Evolutionary conservation across 2,329 filamentous ascomycete genomes (phyloP), one percentile per base, ranked within the genome.

Genomic region (Malbranchea cinnamomea): DNA sequence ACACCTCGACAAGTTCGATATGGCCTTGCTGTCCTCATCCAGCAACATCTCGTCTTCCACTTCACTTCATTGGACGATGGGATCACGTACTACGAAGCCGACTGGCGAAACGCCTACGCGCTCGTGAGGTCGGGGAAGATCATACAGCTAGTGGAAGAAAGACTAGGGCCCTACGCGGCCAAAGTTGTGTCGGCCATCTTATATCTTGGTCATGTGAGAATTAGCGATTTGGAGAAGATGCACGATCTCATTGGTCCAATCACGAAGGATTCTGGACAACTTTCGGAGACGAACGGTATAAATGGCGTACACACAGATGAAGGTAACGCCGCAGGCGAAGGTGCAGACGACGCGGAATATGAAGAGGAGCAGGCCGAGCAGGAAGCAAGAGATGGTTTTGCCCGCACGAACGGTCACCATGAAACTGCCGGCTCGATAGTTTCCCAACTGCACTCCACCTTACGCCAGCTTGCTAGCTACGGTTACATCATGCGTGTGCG

Each of bases 11-110:
- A 91, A 48, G 62, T 93, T 40, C 79, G 77, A 45, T 74, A 85
- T 56, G 84, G 79, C 12, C 67, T 98, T 30, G 75, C 74, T 31
- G 77, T 89, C 18, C 74, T 95, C 39, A 70, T 92, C 23, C 87
- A 95, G 50, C 80, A 93, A 50, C 83, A 85, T 47, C 70, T 95
- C 28, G 63, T 91, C 38, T 82, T 74, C 52, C 78, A 85, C 53
- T 68, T 74, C 40, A 71, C 73, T 41, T 67, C 74, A 36, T 50
- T 63, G 33, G 69, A 76, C 33, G 67, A 71, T 24, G 67, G 67
- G 26, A 52, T 65, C 28, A 78, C 79, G 14, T 74, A 72, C 49
- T 98, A 95, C 57, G 81, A 93, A 51, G 79, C 83, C 35, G 84
- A 94, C 45, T 64, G 75, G 48, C 63, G 74, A 41, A 72, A 76